These are phyloP conservation scores for Warburgia ugandensis DNA, from an alignment of 164 flowering plant species.

Conservation along the genomic window DNA sequence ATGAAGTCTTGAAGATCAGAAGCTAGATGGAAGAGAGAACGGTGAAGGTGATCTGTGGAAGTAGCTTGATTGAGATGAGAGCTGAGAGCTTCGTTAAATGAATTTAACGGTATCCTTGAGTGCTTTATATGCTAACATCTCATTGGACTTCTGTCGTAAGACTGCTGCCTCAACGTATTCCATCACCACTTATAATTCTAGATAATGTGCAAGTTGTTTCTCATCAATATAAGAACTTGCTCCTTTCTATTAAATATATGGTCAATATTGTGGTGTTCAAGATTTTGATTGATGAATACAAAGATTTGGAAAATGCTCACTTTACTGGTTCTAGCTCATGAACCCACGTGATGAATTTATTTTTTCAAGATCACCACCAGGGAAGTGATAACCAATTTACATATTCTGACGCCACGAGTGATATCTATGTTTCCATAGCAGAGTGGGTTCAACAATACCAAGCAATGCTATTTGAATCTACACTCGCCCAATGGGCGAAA, in stretches of 20 bases:
- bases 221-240: slow-evolving; percentile 1
- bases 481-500: slow-evolving; percentile 72
- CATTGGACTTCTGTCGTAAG: background rate
- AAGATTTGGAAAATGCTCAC: too few species aligned
- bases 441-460: background rate
- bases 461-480: slow-evolving; percentile 16
- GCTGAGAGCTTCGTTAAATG: background rate
- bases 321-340: too few species aligned
- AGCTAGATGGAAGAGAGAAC: slow-evolving; percentile 9
- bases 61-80: slow-evolving; percentile 7
- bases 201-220: slow-evolving; percentile 1
- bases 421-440: background rate
- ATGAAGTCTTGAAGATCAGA: slow-evolving; percentile 10
- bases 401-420: background rate
- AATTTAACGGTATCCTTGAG: background rate
- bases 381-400: background rate
- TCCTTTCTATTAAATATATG: slow-evolving; percentile 14
- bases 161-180: too few species aligned
- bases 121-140: background rate
- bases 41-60: slow-evolving; percentile 5
- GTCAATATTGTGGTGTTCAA: slow-evolving; percentile 12
- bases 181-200: background rate
- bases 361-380: background rate
- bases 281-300: slow-evolving; percentile 4
- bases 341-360: too few species aligned